Evolutionary conservation across 2,329 filamentous ascomycete species (phyloP).

Genomic region (Elsinoe batatas): DNA sequence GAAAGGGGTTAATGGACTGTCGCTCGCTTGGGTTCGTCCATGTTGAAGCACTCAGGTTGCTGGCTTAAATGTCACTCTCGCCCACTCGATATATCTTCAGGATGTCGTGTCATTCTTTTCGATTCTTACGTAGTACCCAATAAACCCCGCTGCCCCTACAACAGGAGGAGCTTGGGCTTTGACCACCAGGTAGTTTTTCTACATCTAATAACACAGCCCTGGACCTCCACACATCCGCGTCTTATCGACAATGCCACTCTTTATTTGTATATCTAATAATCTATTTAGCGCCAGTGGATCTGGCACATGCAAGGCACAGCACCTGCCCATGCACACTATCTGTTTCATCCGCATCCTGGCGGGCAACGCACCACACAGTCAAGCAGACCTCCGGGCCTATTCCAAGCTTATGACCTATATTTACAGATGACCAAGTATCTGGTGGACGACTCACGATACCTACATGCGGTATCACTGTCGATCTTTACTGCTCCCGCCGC

Average conservation of each 20-base stretch:
- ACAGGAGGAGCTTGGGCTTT: not conserved
- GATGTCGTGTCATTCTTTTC: not conserved
- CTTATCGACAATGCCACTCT: not conserved
- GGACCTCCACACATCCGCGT: not conserved
- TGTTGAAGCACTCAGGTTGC: not conserved
- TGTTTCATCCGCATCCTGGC: not conserved
- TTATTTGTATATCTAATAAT: not conserved
- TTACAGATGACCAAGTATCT: not conserved
- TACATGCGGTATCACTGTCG: no score
- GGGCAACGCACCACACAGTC: not conserved
- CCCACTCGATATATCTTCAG: no score
- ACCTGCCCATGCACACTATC: not conserved
- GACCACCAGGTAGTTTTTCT: not conserved
- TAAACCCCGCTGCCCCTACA: not conserved
- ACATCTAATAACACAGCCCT: not conserved
- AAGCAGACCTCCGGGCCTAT: not conserved
- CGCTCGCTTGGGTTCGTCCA: not conserved
- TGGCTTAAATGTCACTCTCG: not conserved
- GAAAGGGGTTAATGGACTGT: not conserved
- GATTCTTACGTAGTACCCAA: not conserved
- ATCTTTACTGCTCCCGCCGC: not conserved
- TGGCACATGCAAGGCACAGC: not conserved
- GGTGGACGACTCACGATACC: no score
- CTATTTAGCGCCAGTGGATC: no score
- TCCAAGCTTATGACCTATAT: not conserved